A percentile compares a stretch with the other conserved stretches of the same genome.
Evolutionary conservation across 345 rosid genomes (phyloP).

Genomic region (Camelina hispida): DNA sequence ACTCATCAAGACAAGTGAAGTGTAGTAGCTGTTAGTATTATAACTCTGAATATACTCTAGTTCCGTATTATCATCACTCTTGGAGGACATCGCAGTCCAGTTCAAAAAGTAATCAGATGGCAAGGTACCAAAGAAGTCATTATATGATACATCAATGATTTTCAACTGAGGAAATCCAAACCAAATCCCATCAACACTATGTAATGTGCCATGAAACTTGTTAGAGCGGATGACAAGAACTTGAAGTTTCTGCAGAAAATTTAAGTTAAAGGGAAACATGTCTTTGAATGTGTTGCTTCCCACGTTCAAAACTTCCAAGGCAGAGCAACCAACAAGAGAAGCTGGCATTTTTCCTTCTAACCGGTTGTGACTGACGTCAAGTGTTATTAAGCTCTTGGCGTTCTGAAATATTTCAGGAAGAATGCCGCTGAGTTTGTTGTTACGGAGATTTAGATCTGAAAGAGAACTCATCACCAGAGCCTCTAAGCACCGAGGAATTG

Average conservation of each 20-base stretch:
- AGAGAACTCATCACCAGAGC: not conserved
- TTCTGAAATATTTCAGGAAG: not conserved
- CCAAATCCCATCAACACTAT: not conserved
- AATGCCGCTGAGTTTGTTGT: not conserved
- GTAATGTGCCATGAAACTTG: not conserved
- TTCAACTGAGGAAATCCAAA: not conserved
- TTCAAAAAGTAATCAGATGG: not conserved
- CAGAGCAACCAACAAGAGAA: not conserved
- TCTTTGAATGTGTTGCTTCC: not conserved
- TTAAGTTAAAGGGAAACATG: not conserved
- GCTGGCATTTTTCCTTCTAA: not conserved
- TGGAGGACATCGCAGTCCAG: not conserved
- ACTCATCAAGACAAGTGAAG: not conserved
- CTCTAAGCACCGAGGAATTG: not conserved
- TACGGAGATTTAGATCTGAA: not conserved
- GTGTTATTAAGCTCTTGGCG: not conserved
- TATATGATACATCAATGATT: not conserved
- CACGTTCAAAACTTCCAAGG: not conserved
- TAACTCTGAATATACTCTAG: not conserved
- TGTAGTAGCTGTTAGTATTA: too few relatives aligned
- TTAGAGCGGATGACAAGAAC: not conserved
- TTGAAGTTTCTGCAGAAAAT: not conserved
- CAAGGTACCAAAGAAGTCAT: not conserved
- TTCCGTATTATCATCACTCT: not conserved
- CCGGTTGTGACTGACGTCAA: not conserved